Conservation (phyloP, 2,329 filamentous ascomycete genomes). For the Fusarium mundagurra region DNA sequence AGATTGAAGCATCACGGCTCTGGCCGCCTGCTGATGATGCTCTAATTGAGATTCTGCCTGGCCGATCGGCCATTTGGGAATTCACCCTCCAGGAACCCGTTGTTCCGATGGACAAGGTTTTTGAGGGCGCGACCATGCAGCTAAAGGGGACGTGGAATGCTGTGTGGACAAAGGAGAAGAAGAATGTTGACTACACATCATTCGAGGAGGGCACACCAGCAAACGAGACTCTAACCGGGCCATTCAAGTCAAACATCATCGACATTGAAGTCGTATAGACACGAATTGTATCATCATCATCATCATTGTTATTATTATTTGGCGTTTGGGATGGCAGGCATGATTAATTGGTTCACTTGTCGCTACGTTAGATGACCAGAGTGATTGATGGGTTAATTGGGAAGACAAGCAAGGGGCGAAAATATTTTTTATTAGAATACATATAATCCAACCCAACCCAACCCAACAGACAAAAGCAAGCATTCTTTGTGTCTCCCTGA, state of each 20-base stretch:
- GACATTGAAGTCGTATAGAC: slow-evolving; percentile 24
- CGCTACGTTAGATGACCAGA: not conserved
- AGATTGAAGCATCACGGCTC: slow-evolving; percentile 51
- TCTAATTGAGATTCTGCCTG: slow-evolving; percentile 52
- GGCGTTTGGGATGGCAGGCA: slow-evolving; percentile 3
- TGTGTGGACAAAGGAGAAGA: slow-evolving; percentile 43
- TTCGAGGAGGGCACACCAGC: slow-evolving; percentile 30
- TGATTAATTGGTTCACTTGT: not conserved
- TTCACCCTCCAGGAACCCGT: slow-evolving; percentile 51
- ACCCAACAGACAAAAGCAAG: not conserved
- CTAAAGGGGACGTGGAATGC: slow-evolving; percentile 52
- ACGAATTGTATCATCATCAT: not conserved
- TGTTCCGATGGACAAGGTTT: slow-evolving; percentile 48
- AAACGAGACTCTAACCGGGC: slow-evolving; percentile 35
- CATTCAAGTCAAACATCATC: slow-evolving; percentile 35
- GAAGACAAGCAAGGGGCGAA: not conserved
- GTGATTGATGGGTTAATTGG: slow-evolving; percentile 5
- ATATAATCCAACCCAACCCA: not conserved
- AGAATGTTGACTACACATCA: slow-evolving; percentile 28
- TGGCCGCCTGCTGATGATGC: slow-evolving; percentile 54
- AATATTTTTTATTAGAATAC: not conserved
- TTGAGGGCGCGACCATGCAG: slow-evolving; percentile 46
- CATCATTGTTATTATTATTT: not conserved
- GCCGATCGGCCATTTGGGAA: slow-evolving; percentile 48
- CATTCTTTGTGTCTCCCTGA: slow-evolving; percentile 6